phyloP scores from a whole-genome alignment of 495 filamentous ascomycete species.

The Hypomontagnella submonticulosa region DNA sequence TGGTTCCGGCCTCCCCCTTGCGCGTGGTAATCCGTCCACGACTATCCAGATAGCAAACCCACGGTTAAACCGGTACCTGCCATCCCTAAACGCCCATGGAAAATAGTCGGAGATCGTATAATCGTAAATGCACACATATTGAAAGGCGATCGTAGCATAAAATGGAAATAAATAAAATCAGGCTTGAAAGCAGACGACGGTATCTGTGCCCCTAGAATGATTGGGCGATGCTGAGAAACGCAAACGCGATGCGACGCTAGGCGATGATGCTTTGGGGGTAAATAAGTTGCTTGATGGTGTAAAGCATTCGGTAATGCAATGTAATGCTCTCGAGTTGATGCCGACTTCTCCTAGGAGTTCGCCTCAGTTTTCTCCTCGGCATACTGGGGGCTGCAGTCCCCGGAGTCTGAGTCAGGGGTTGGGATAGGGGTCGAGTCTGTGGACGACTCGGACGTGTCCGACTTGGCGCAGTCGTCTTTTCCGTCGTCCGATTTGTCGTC shows the following conservation, averaged over 20 bases:
- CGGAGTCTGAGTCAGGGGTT: slow-evolving; percentile 41
- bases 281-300: slow-evolving; percentile 1
- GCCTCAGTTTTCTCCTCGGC: background rate
- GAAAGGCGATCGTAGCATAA: background rate
- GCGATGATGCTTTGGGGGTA: slow-evolving; percentile 4
- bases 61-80: background rate
- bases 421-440: slow-evolving; percentile 32
- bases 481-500: slow-evolving; percentile 20
- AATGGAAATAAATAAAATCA: background rate
- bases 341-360: slow-evolving; percentile 1
- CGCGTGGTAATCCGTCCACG: background rate
- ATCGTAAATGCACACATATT: slow-evolving; percentile 12
- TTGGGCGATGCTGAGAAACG: slow-evolving; percentile 6
- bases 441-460: slow-evolving; percentile 43
- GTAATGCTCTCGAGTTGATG: slow-evolving; percentile 5
- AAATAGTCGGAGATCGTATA: slow-evolving; percentile 13
- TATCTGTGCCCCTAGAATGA: slow-evolving; percentile 18
- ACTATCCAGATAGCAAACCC: slow-evolving; percentile 15
- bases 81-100: background rate
- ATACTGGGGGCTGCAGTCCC: slow-evolving; percentile 42
- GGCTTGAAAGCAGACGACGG: background rate
- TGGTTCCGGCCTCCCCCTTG: background rate
- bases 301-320: background rate
- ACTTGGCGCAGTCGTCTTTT: slow-evolving; percentile 38
- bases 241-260: slow-evolving; percentile 20